A percentile compares a stretch with the other conserved stretches of the same genome.
These are phyloP conservation scores for Massospora cicadina DNA, from an alignment of 371 early-diverging fungal genomes.

Conservation along the genomic window DNA sequence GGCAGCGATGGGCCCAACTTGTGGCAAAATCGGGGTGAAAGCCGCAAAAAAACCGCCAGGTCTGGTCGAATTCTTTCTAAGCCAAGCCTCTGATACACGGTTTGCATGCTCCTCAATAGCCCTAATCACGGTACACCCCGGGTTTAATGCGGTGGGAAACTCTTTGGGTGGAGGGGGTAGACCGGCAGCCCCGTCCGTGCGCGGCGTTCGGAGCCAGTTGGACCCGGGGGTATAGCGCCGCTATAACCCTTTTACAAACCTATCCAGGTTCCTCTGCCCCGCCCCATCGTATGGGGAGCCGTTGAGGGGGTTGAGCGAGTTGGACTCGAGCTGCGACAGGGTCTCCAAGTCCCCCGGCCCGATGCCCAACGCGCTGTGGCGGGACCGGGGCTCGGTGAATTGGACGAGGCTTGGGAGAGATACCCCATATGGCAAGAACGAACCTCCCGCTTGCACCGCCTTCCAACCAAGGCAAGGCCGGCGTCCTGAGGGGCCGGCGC, in stretches of 20 bases:
- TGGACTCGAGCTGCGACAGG: background rate
- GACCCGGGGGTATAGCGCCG: too few species aligned
- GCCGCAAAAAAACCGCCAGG: too few species aligned
- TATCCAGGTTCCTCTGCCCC: background rate
- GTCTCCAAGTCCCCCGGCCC: background rate
- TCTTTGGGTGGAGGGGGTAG: too few species aligned
- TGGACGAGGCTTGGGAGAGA: background rate
- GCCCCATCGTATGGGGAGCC: background rate
- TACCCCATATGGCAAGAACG: background rate
- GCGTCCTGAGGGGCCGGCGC: background rate
- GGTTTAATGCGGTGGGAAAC: too few species aligned
- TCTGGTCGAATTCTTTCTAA: too few species aligned
- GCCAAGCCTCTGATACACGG: too few species aligned
- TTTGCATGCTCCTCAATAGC: too few species aligned
- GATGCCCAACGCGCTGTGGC: background rate
- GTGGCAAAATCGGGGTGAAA: too few species aligned
- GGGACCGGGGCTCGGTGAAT: background rate
- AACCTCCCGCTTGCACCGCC: background rate
- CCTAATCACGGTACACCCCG: too few species aligned
- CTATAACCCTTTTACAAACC: background rate
- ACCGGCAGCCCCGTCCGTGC: too few species aligned
- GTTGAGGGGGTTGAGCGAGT: background rate
- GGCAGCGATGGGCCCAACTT: too few species aligned
- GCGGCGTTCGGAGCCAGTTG: too few species aligned
- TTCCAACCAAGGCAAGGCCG: background rate